These are phyloP conservation scores for Rhodotorula mucilaginosa DNA, from an alignment of 1,284 basidiomycete species.

Conservation along the genomic window DNA sequence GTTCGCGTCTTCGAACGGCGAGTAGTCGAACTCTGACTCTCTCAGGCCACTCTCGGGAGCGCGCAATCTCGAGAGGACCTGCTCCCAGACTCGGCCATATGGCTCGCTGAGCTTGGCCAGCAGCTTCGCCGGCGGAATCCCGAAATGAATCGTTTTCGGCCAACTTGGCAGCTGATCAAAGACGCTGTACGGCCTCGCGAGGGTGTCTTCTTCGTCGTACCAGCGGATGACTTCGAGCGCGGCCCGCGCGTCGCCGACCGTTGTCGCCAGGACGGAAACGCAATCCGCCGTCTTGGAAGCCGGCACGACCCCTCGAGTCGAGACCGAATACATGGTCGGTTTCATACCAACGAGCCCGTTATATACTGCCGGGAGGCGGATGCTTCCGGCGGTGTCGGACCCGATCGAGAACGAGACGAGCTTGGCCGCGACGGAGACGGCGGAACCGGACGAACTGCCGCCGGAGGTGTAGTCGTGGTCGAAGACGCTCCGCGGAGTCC, in stretches of 20 bases:
- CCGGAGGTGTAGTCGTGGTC: conserved; percentile 11
- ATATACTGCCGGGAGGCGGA: conserved; percentile 16
- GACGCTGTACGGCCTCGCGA: neutral
- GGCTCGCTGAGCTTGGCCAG: neutral
- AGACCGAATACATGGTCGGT: conserved; percentile 13
- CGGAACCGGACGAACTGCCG: conserved; percentile 10
- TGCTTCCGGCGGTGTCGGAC: conserved; percentile 23
- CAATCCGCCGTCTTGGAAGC: conserved; percentile 17
- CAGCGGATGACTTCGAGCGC: conserved; percentile 6
- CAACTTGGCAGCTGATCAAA: neutral
- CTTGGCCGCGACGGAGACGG: conserved; percentile 18
- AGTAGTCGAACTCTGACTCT: conserved; percentile 9
- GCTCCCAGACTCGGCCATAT: conserved; percentile 1
- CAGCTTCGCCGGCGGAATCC: conserved; percentile 1
- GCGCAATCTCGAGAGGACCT: conserved; percentile 3
- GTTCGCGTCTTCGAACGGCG: conserved; percentile 12
- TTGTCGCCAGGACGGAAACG: conserved; percentile 11
- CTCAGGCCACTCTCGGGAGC: neutral
- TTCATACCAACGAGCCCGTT: conserved; percentile 26
- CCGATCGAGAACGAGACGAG: conserved; percentile 13
- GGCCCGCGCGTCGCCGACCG: conserved; percentile 2
- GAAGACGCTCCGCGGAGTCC: conserved; percentile 8
- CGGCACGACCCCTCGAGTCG: conserved; percentile 15
- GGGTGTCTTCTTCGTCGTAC: conserved; percentile 16
- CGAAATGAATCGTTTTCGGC: neutral